Percentiles rank a stretch among this genome's conserved stretches.
These are phyloP conservation scores for Biancaea sappan DNA, from an alignment of 306 rosid genomes.

Conservation along the genomic window DNA sequence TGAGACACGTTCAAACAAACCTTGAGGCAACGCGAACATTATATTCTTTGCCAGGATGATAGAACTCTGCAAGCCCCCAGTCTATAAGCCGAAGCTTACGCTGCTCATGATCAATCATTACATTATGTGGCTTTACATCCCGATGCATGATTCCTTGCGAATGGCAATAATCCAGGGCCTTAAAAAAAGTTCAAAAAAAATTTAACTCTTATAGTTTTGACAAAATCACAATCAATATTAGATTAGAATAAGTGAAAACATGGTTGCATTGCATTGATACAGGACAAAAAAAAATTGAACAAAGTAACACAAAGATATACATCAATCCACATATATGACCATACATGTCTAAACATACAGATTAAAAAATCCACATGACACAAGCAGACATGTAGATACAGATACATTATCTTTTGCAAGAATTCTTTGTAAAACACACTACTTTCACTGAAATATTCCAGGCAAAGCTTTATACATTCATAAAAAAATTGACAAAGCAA, in stretches of 20 bases:
- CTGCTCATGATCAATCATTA: constrained; percentile 67
- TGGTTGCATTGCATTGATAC: too few species aligned
- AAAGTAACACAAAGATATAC: constrained; percentile 13
- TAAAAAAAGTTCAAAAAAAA: constrained; percentile 16
- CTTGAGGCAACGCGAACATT: constrained; percentile 67
- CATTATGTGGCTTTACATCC: constrained; percentile 68
- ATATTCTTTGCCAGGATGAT: constrained; percentile 60
- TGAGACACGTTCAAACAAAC: constrained; percentile 33
- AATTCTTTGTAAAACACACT: background rate
- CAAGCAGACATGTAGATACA: background rate
- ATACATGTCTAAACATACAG: constrained; percentile 13
- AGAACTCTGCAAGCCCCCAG: constrained; percentile 63
- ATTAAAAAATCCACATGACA: constrained; percentile 8
- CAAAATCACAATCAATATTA: constrained; percentile 14
- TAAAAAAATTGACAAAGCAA: background rate
- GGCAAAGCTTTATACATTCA: background rate
- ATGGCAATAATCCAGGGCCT: constrained; percentile 68
- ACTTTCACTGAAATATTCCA: background rate
- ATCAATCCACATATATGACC: constrained; percentile 19
- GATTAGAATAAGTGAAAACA: background rate
- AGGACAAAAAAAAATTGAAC: constrained; percentile 1
- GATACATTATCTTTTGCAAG: background rate
- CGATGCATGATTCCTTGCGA: constrained; percentile 72
- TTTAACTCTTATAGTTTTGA: constrained; percentile 12
- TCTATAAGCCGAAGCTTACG: constrained; percentile 65